These are phyloP conservation scores for Sisymbrium altissimum DNA, from an alignment of 345 rosid species.

Conservation along the genomic window DNA sequence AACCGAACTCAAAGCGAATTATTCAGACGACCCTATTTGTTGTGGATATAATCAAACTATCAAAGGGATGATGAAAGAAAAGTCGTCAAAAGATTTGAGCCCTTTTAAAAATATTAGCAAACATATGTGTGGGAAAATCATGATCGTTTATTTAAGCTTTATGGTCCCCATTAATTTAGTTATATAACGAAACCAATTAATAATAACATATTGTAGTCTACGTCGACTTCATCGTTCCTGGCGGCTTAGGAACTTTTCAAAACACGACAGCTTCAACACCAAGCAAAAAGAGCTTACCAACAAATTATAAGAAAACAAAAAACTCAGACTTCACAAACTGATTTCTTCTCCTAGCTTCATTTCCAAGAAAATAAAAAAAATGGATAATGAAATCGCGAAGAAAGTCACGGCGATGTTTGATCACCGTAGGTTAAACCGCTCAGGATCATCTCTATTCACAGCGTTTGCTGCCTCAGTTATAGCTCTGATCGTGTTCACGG, in stretches of 20 bases:
- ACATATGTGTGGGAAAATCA: conserved; percentile 4
- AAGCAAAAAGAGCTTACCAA: not conserved
- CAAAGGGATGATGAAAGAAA: conserved; percentile 3
- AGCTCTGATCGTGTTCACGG: conserved; percentile 41
- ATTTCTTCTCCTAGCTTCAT: not conserved
- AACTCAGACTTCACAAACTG: not conserved
- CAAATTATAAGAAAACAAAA: not conserved
- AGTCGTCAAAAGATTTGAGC: not conserved
- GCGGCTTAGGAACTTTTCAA: conserved; percentile 26
- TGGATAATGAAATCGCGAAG: conserved; percentile 20
- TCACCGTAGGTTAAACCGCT: conserved; percentile 23
- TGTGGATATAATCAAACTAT: conserved; percentile 2
- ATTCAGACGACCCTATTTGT: not conserved
- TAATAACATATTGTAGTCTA: not conserved
- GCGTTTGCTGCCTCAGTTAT: conserved; percentile 30
- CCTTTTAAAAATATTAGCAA: not conserved
- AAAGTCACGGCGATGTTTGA: conserved; percentile 13
- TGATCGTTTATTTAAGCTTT: conserved; percentile 7
- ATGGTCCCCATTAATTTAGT: not conserved
- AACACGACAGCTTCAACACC: conserved; percentile 21
- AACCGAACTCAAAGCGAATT: not conserved
- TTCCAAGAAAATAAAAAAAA: not conserved
- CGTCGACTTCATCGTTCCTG: conserved; percentile 16
- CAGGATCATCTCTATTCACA: conserved; percentile 28
- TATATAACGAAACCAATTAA: not conserved